Conservation (phyloP, 352 stramenopile genomes). For the Phytophthora hibernalis region DNA sequence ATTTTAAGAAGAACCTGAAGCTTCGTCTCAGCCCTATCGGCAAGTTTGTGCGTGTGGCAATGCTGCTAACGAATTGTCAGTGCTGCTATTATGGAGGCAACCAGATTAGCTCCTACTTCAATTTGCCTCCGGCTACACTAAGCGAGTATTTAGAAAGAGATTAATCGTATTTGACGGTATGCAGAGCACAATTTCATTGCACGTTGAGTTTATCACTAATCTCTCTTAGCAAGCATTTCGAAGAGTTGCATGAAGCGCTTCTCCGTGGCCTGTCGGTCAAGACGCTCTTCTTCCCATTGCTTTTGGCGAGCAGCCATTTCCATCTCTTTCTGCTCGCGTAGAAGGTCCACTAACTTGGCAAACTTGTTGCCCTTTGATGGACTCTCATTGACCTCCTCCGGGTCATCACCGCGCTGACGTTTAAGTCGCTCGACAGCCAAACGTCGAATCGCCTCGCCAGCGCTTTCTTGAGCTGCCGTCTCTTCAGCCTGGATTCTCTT, state of each 20-base stretch:
- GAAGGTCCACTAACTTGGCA: neutral
- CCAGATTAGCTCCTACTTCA: neutral
- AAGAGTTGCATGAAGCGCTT: neutral
- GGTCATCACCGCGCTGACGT: neutral
- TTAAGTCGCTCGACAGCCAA: neutral
- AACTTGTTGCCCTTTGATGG: neutral
- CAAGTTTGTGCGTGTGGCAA: neutral
- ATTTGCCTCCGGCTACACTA: neutral
- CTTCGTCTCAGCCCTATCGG: neutral
- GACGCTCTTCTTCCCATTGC: neutral
- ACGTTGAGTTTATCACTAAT: neutral
- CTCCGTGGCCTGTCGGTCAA: neutral
- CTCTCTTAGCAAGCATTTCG: neutral
- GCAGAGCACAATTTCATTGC: neutral
- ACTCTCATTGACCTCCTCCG: neutral
- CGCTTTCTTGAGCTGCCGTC: neutral
- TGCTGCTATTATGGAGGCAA: neutral
- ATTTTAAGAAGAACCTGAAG: neutral
- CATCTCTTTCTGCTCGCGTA: neutral
- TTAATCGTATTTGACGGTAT: neutral
- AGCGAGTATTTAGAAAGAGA: neutral
- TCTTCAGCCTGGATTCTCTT: neutral
- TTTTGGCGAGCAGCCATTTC: neutral
- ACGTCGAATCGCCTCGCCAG: neutral
- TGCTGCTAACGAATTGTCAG: neutral